Evolutionary conservation across 148 eudicot genomes (phyloP), one percentile per base, ranked within the genome.

Genomic region (Oxyria digyna): DNA sequence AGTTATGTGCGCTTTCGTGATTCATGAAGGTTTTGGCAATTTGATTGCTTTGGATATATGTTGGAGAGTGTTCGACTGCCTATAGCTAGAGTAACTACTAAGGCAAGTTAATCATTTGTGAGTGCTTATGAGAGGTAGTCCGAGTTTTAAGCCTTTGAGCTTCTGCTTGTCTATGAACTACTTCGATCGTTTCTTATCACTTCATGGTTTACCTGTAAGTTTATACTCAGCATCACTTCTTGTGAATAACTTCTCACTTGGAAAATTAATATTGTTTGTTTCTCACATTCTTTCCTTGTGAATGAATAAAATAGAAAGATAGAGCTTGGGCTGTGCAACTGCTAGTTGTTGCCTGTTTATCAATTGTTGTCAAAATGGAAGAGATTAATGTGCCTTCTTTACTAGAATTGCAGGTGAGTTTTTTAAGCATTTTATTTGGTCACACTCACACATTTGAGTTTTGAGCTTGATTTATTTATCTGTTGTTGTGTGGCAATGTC

Each of bases 261-360:
- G 17, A 10, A 4, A 24, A 11, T 55, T 4, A 13, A 55, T 8
- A 26, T 5, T 55, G 24, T 10, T 24, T 1, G 3, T 55, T 55
- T 31, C 65, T 29, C 65, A 29, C 65, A 46, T 18, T 68, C 26
- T 35, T 8, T 23, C 13, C 23, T 1, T 67, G 69, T 11, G 20
- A 7, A 29, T n/a, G 38, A 18, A 17, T 35, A 35, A 0, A 14
- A 20, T 65, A 93, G 97, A 78, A 70, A 67, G 87, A 57, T 45
- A 80, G 79, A 69, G 70, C 82, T 21, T 93, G 98, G 98, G 74
- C 85, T n/a, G 79, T 84, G 62, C 95, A 93, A 77, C 77, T 90
- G 82, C 78, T 85, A 40, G 91, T 92, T 52, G 87, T 93, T 50
- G 85, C 96, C 27, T 93, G 98, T 75, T 83, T 93, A 75, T 93